phyloP scores from a whole-genome alignment of 2,329 filamentous ascomycete species.

The Metarhizium brunneum region DNA sequence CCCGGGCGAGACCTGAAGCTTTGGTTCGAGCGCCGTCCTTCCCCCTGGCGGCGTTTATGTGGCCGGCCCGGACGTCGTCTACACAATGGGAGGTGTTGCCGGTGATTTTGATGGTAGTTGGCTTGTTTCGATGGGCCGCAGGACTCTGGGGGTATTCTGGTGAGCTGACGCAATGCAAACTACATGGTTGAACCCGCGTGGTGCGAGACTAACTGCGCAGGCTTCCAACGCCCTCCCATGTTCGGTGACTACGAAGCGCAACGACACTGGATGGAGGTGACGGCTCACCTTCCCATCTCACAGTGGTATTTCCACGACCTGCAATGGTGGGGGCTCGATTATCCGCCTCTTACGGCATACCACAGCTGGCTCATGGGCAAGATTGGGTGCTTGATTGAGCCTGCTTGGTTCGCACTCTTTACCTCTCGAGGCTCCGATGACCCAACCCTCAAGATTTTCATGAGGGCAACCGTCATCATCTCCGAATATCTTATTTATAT shows the following conservation, averaged over 20 bases:
- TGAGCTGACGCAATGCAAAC: conserved; percentile 22
- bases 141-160: conserved; percentile 94
- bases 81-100: conserved; percentile 92
- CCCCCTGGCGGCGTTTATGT: conserved; percentile 86
- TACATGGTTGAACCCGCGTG: neutral
- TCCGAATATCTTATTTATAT: conserved; percentile 89
- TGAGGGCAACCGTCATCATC: conserved; percentile 83
- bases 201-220: conserved; percentile 30
- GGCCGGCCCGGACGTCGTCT: conserved; percentile 73
- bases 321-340: conserved; percentile 96
- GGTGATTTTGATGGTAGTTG: conserved; percentile 78
- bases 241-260: conserved; percentile 97
- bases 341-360: conserved; percentile 94
- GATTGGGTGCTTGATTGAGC: conserved; percentile 70
- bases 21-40: conserved; percentile 61
- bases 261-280: conserved; percentile 98
- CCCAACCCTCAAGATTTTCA: conserved; percentile 77
- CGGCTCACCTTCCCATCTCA: conserved; percentile 76
- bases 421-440: conserved; percentile 76
- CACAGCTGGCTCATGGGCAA: conserved; percentile 94
- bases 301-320: conserved; percentile 98
- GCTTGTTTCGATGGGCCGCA: conserved; percentile 86
- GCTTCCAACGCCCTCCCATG: conserved; percentile 76
- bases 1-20: conserved; percentile 26
- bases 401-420: conserved; percentile 79